Conservation (phyloP, 2,329 filamentous ascomycete genomes). For the Mycosphaerelloides madeirae region DNA sequence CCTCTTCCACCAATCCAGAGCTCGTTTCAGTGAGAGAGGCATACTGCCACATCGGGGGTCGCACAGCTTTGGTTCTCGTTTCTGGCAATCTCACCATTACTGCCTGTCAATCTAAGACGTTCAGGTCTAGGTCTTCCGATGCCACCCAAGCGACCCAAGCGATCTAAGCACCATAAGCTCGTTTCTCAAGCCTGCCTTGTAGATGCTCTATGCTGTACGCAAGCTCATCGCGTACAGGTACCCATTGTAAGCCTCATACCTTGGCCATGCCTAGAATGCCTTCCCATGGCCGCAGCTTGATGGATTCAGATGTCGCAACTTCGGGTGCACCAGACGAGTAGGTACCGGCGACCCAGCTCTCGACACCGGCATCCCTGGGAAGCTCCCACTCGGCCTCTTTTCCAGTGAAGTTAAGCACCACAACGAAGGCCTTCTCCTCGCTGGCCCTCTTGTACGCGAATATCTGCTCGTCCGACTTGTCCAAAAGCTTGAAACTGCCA, state of each 20-base stretch:
- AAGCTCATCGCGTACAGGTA: too few relatives aligned
- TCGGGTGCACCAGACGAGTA: slow-evolving; percentile 28
- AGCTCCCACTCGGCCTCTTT: slow-evolving; percentile 31
- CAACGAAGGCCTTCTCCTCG: slow-evolving; percentile 29
- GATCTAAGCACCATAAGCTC: too few relatives aligned
- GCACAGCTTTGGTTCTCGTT: too few relatives aligned
- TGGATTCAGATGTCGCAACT: slow-evolving; percentile 22
- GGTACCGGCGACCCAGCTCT: slow-evolving; percentile 35
- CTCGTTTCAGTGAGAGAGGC: too few relatives aligned
- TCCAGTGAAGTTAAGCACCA: slow-evolving; percentile 34
- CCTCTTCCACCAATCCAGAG: too few relatives aligned
- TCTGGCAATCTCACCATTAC: too few relatives aligned
- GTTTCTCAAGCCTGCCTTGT: too few relatives aligned
- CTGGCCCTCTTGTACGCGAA: slow-evolving; percentile 45
- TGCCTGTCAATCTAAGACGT: too few relatives aligned
- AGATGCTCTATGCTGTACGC: too few relatives aligned
- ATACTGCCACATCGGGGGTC: too few relatives aligned
- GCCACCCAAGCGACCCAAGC: not conserved
- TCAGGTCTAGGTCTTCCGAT: too few relatives aligned
- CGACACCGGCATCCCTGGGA: slow-evolving; percentile 28
- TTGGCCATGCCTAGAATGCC: slow-evolving; percentile 27
- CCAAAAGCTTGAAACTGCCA: slow-evolving; percentile 53
- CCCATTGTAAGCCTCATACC: not conserved
- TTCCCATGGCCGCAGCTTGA: slow-evolving; percentile 32
- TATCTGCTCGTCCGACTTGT: slow-evolving; percentile 50